Percentiles rank a stretch among this genome's conserved stretches.
These are phyloP conservation scores for Andrographis paniculata DNA, from an alignment of 305 asterid species.

Conservation along the genomic window DNA sequence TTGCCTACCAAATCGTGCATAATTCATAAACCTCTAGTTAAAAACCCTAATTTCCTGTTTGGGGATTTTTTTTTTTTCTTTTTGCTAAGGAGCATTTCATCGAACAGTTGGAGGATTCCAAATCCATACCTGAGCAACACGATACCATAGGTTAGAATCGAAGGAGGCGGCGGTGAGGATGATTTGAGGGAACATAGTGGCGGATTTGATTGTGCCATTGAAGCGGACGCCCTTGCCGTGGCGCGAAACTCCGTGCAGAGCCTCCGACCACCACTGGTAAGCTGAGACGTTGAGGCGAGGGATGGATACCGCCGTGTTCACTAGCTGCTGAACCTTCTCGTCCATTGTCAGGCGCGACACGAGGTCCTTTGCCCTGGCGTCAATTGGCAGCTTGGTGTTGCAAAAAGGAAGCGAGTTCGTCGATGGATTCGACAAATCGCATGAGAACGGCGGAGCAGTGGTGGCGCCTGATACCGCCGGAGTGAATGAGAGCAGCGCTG, in stretches of 20 bases:
- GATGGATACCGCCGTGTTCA: conserved; percentile 40
- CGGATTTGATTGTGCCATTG: conserved; percentile 37
- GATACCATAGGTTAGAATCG: conserved; percentile 58
- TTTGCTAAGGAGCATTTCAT: not conserved
- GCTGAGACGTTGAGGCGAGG: conserved; percentile 64
- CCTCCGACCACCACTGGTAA: conserved; percentile 89
- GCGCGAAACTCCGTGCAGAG: conserved; percentile 62
- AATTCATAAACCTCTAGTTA: not conserved
- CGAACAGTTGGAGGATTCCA: not conserved
- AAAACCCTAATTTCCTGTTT: no score
- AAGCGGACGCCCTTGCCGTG: conserved; percentile 54
- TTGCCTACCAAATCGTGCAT: conserved; percentile 30
- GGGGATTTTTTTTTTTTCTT: not conserved
- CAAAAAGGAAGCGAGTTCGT: conserved; percentile 30
- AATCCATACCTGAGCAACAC: conserved; percentile 43
- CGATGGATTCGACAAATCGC: conserved; percentile 28
- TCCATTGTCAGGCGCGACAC: conserved; percentile 35
- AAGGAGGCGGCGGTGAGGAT: conserved; percentile 62
- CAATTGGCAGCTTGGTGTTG: conserved; percentile 17
- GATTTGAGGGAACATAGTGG: conserved; percentile 72
- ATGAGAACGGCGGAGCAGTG: conserved; percentile 25
- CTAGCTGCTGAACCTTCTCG: conserved; percentile 35
- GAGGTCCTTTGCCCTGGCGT: conserved; percentile 27
- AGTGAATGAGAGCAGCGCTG: conserved; percentile 1
- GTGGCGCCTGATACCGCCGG: not conserved